Conservation (phyloP, 2,329 filamentous ascomycete species). For the Samsoniella hepiali region DNA sequence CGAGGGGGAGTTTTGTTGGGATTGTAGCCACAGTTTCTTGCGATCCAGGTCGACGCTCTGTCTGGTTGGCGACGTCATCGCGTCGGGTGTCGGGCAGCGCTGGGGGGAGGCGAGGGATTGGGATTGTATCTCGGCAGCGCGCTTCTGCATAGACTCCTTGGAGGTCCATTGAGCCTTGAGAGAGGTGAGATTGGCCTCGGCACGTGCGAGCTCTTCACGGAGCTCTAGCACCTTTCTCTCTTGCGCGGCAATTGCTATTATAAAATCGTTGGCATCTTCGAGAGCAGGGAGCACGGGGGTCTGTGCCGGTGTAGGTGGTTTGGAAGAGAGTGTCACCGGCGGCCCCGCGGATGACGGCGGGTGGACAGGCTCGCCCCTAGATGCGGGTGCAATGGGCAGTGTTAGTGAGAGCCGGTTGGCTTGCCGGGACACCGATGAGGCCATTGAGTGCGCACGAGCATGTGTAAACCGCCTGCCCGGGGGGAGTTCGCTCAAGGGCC, state of each 20-base stretch:
- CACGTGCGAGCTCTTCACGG: conserved; percentile 80
- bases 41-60: conserved; percentile 65
- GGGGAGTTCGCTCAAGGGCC: conserved; percentile 40
- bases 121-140: conserved; percentile 63
- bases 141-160: conserved; percentile 74
- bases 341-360: conserved; percentile 42
- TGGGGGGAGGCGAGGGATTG: conserved; percentile 34
- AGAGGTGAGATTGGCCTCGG: conserved; percentile 70
- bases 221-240: conserved; percentile 88
- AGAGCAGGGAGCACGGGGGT: conserved; percentile 42
- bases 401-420: conserved; percentile 59
- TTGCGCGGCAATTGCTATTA: conserved; percentile 87
- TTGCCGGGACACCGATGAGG: conserved; percentile 47
- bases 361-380: conserved; percentile 50
- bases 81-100: conserved; percentile 26
- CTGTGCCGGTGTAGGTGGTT: conserved; percentile 51
- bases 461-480: conserved; percentile 5
- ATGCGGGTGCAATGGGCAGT: conserved; percentile 53
- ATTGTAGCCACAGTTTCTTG: conserved; percentile 63
- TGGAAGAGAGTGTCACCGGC: conserved; percentile 30
- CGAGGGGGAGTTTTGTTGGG: conserved; percentile 31
- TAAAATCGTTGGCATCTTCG: conserved; percentile 62
- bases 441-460: conserved; percentile 47
- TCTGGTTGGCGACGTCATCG: conserved; percentile 33
- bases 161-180: conserved; percentile 82